A percentile compares a stretch with the other conserved stretches of the same genome.
phyloP scores from a whole-genome alignment of 257 asterid species.

The Oldenlandia corymbosa region DNA sequence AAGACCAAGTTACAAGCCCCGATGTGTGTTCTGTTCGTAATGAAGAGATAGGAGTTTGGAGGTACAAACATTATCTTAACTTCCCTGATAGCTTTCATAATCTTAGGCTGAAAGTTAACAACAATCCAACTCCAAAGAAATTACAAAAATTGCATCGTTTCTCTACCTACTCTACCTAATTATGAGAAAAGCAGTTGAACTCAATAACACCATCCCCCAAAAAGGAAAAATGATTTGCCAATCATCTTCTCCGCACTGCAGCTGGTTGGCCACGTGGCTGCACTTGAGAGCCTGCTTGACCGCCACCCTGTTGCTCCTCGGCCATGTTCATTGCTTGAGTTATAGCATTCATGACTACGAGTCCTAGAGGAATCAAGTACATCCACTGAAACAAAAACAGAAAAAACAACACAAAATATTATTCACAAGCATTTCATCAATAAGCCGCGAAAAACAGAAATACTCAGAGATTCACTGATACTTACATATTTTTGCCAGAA shows the following conservation, averaged over 20 bases:
- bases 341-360: slow-evolving; percentile 83
- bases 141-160: background rate
- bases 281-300: slow-evolving; percentile 57
- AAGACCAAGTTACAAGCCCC: no score
- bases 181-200: background rate
- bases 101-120: background rate
- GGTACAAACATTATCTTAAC: background rate
- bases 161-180: background rate
- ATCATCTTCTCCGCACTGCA: slow-evolving; percentile 82
- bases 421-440: background rate
- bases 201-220: background rate
- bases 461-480: slow-evolving; percentile 10
- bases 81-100: background rate
- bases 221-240: background rate
- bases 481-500: slow-evolving; percentile 99
- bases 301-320: slow-evolving; percentile 68
- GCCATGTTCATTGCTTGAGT: slow-evolving; percentile 95
- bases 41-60: no score
- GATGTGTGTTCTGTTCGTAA: no score
- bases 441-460: background rate
- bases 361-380: slow-evolving; percentile 94
- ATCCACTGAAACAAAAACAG: slow-evolving; percentile 68
- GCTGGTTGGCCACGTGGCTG: slow-evolving; percentile 72
- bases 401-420: slow-evolving; percentile 4
- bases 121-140: background rate